Evolutionary conservation across 805 yeast genomes (phyloP).

Genomic region (Hanseniaspora lindneri): DNA sequence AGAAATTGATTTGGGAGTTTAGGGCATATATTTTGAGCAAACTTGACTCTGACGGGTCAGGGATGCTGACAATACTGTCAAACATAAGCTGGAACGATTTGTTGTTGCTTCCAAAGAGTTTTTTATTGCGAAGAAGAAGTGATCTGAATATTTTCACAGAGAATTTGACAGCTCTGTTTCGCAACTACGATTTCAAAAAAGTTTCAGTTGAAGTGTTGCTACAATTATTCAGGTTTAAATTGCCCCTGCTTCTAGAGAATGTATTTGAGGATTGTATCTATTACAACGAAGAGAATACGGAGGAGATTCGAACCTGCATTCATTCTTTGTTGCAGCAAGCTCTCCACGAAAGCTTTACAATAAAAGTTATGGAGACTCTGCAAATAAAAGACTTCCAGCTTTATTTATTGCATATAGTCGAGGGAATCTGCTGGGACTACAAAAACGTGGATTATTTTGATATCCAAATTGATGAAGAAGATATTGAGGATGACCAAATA

Average conservation of each 20-base stretch:
- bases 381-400: constrained; percentile 2
- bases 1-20: constrained; percentile 4
- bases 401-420: constrained; percentile 9
- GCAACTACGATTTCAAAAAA: constrained; percentile 3
- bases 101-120: background rate
- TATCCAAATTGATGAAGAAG: constrained; percentile 25
- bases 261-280: constrained; percentile 13
- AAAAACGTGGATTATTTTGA: constrained; percentile 31
- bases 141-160: constrained; percentile 3
- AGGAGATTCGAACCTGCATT: background rate
- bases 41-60: constrained; percentile 12
- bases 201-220: constrained; percentile 8
- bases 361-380: constrained; percentile 1
- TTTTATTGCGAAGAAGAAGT: background rate
- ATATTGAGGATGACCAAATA: background rate
- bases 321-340: constrained; percentile 2
- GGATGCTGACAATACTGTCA: constrained; percentile 1
- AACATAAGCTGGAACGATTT: constrained; percentile 12
- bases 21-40: constrained; percentile 1
- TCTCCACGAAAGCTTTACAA: constrained; percentile 10
- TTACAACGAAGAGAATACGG: constrained; percentile 13
- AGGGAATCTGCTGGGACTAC: constrained; percentile 5
- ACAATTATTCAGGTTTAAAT: constrained; percentile 3
- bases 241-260: background rate
- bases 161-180: background rate